These are phyloP conservation scores for Trichoderma simmonsii DNA, from an alignment of 2,329 filamentous ascomycete species.

Conservation along the genomic window DNA sequence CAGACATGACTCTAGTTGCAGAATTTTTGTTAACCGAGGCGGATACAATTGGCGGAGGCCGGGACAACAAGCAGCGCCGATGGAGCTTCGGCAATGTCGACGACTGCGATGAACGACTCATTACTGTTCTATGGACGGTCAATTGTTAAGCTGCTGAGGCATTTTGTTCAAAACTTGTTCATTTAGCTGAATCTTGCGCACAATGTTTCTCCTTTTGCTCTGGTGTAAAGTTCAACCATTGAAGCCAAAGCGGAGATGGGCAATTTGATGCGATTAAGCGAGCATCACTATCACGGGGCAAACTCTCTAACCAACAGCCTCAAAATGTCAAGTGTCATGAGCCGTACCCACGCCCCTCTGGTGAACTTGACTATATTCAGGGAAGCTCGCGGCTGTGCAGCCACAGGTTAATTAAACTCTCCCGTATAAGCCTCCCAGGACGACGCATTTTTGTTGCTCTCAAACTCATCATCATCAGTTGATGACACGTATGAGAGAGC, in stretches of 20 bases:
- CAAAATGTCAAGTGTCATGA: not conserved
- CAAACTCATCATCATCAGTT: not conserved
- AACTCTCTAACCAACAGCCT: not conserved
- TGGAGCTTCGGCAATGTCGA: not conserved
- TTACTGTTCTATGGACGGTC: not conserved
- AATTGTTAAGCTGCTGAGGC: not conserved
- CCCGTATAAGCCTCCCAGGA: not conserved
- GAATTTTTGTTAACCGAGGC: not conserved
- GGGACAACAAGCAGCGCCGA: not conserved
- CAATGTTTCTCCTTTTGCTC: not conserved
- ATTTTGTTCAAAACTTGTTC: not conserved
- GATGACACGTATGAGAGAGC: conserved; percentile 10
- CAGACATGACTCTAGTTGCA: not conserved
- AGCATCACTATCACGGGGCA: not conserved
- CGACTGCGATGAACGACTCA: not conserved
- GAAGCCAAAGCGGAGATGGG: not conserved
- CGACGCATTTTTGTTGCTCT: not conserved
- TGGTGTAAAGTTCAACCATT: not conserved
- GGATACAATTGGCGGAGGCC: not conserved
- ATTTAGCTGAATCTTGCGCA: not conserved
- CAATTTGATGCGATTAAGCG: not conserved
- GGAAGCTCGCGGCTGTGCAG: not conserved
- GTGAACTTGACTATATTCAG: not conserved
- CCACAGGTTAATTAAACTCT: not conserved
- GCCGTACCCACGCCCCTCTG: not conserved